Conservation (phyloP, 495 filamentous ascomycete species). For the Penicillium subrubescens region DNA sequence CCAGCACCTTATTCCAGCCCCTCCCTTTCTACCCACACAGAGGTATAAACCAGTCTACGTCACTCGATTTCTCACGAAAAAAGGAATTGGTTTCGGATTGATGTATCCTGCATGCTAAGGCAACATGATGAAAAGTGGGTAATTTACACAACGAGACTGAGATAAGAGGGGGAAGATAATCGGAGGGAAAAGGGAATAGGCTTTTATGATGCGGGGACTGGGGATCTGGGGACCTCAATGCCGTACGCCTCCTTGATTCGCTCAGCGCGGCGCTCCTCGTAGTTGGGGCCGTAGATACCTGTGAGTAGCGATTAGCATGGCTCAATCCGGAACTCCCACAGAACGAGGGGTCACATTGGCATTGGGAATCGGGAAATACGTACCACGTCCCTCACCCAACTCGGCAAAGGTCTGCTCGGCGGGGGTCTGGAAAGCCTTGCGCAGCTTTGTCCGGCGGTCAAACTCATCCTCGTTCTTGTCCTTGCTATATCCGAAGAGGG, state of each 20-base stretch:
- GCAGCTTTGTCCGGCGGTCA: conserved; percentile 72
- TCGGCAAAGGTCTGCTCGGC: conserved; percentile 80
- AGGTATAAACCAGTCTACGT: conserved; percentile 3
- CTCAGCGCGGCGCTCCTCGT: conserved; percentile 80
- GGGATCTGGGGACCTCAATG: conserved; percentile 67
- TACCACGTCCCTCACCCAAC: conserved; percentile 90
- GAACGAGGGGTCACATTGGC: background rate
- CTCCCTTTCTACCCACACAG: background rate
- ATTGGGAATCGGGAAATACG: conserved; percentile 27
- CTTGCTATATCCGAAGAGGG: conserved; percentile 57
- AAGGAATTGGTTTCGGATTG: conserved; percentile 24
- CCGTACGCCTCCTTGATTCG: conserved; percentile 90
- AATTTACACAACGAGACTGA: conserved; percentile 45
- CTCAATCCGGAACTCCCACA: background rate
- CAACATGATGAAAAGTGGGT: conserved; percentile 41
- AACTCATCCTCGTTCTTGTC: conserved; percentile 73
- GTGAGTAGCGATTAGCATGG: conserved; percentile 27
- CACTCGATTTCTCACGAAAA: conserved; percentile 11
- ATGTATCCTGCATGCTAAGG: conserved; percentile 40
- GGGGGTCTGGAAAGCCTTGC: conserved; percentile 73
- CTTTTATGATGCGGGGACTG: conserved; percentile 45
- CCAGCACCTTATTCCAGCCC: background rate
- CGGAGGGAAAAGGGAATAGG: conserved; percentile 5
- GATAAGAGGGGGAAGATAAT: conserved; percentile 19
- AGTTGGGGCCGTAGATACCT: conserved; percentile 85